phyloP scores from a whole-genome alignment of 2,329 filamentous ascomycete species.

The Fonsecaea pedrosoi region DNA sequence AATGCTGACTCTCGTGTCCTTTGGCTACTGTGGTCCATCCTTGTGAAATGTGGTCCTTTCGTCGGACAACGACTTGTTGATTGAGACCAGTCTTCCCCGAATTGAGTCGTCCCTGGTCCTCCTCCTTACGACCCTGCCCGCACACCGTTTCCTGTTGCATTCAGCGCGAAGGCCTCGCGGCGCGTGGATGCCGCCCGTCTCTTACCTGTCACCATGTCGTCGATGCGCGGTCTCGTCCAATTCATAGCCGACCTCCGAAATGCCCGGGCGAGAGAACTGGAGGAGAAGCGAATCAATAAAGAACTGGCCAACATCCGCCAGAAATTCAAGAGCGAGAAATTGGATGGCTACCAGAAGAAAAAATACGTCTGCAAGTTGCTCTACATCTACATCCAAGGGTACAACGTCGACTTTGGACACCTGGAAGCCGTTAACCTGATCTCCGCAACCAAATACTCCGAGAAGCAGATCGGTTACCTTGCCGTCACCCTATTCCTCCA shows the following conservation, averaged over 20 bases:
- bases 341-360: conserved; percentile 98
- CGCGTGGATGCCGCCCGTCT: conserved; percentile 14
- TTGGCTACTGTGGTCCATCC: background rate
- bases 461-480: conserved; percentile 98
- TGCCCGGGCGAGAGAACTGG: conserved; percentile 89
- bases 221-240: conserved; percentile 80
- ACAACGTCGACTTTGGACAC: conserved; percentile 99
- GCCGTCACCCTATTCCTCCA: conserved; percentile 97
- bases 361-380: conserved; percentile 99
- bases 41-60: background rate
- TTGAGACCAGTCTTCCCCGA: background rate
- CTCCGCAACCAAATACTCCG: conserved; percentile 94
- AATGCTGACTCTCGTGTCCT: background rate
- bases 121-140: conserved; percentile 9
- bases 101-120: background rate
- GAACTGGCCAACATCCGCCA: conserved; percentile 97
- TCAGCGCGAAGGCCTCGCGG: conserved; percentile 7
- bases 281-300: conserved; percentile 99
- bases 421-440: conserved; percentile 98
- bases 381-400: conserved; percentile 98
- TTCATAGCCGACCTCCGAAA: conserved; percentile 98
- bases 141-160: conserved; percentile 5
- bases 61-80: background rate
- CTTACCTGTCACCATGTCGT: conserved; percentile 40
- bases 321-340: conserved; percentile 94